Conservation (phyloP, 164 flowering plant genomes). For the Tetracentron sinense region DNA sequence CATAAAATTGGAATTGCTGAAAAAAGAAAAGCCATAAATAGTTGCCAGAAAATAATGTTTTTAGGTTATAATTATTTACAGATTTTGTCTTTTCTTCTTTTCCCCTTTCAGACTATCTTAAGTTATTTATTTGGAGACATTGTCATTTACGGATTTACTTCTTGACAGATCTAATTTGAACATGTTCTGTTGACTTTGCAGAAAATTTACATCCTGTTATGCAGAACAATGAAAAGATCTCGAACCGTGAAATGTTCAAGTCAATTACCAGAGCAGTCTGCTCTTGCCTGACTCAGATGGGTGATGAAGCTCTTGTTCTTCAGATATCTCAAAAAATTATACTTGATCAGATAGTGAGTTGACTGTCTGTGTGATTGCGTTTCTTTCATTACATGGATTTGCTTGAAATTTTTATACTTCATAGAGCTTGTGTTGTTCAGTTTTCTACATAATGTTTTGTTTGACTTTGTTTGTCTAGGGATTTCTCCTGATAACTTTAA, state of each 20-base stretch:
- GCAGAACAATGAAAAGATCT: slow-evolving; percentile 23
- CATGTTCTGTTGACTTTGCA: slow-evolving; percentile 24
- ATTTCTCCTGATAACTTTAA: background rate
- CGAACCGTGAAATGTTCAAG: slow-evolving; percentile 39
- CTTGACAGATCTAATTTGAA: background rate
- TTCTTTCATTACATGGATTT: background rate
- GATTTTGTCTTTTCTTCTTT: background rate
- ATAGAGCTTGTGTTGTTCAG: background rate
- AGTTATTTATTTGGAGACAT: background rate
- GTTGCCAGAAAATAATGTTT: too few species aligned
- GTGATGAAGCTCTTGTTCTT: slow-evolving; percentile 57
- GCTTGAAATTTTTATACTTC: background rate
- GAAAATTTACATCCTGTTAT: slow-evolving; percentile 21
- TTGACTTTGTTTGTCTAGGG: background rate
- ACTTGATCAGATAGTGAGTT: slow-evolving; percentile 52
- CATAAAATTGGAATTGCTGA: too few species aligned
- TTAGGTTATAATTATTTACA: background rate
- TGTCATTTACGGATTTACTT: too few species aligned
- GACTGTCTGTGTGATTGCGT: background rate
- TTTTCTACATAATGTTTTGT: background rate
- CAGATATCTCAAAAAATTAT: slow-evolving; percentile 52
- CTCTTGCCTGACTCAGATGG: slow-evolving; percentile 61
- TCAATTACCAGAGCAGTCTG: slow-evolving; percentile 42
- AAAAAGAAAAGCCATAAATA: too few species aligned
- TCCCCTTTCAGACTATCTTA: background rate